Conservation (phyloP, 768 basidiomycete species). For the Rhodotorula graminis region DNA sequence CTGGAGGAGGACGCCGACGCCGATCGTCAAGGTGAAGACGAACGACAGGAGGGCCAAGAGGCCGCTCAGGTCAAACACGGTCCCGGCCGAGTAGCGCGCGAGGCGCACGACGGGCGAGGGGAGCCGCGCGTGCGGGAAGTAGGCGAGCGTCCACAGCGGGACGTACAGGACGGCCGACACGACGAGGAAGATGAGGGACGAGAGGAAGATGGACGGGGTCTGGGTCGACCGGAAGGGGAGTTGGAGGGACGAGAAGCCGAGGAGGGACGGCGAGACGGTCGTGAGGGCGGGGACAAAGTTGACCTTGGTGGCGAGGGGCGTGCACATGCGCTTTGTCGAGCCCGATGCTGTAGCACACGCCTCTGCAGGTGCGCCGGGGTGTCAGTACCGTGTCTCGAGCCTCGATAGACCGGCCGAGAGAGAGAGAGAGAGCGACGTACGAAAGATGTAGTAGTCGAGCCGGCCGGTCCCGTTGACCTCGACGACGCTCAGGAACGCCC, state of each 20-base stretch:
- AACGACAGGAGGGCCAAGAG: conserved; percentile 18
- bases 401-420: no score
- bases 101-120: conserved; percentile 5
- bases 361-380: conserved; percentile 21
- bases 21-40: conserved; percentile 27
- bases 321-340: conserved; percentile 3
- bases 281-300: conserved; percentile 20
- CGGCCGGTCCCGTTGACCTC: conserved; percentile 14
- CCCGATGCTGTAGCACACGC: conserved; percentile 15
- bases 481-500: conserved; percentile 12
- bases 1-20: conserved; percentile 29
- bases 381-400: background rate
- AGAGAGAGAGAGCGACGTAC: conserved; percentile 4
- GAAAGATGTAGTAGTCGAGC: conserved; percentile 21
- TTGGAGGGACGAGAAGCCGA: conserved; percentile 23
- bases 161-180: conserved; percentile 27
- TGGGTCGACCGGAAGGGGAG: conserved; percentile 24
- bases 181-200: conserved; percentile 11
- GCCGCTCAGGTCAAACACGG: conserved; percentile 9
- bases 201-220: conserved; percentile 24
- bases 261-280: conserved; percentile 14
- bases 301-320: background rate
- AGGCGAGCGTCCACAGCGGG: conserved; percentile 36
- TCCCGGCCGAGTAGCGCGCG: conserved; percentile 15
- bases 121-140: conserved; percentile 29